phyloP scores from a whole-genome alignment of 139 green algal species.

The Chlamydomonas applanata region DNA sequence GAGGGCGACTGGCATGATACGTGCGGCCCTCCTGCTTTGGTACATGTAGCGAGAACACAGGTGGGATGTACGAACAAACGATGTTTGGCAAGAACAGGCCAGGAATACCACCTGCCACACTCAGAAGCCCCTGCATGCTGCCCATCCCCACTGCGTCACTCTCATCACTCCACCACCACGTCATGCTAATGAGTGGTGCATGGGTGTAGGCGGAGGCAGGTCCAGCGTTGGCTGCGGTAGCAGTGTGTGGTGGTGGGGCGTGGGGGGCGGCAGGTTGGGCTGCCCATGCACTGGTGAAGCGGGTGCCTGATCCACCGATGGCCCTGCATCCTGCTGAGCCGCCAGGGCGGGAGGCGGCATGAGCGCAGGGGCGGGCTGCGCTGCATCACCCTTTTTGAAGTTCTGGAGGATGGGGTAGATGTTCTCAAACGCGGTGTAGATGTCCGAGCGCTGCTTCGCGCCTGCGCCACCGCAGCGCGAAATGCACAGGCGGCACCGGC shows the following conservation, averaged over 20 bases:
- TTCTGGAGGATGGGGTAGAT: slow-evolving; percentile 95
- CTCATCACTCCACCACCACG: too few relatives aligned
- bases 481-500: too few relatives aligned
- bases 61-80: too few relatives aligned
- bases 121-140: too few relatives aligned
- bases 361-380: slow-evolving; percentile 19
- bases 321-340: background rate
- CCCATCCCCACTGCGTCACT: too few relatives aligned
- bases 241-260: slow-evolving; percentile 12
- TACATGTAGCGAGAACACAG: too few relatives aligned
- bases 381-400: slow-evolving; percentile 81
- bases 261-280: slow-evolving; percentile 12
- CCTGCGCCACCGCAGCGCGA: slow-evolving; percentile 45
- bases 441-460: slow-evolving; percentile 91
- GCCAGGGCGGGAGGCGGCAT: slow-evolving; percentile 5
- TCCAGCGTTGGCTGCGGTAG: background rate
- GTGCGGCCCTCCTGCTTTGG: too few relatives aligned
- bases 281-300: background rate
- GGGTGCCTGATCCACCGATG: background rate
- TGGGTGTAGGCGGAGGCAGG: slow-evolving; percentile 30
- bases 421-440: slow-evolving; percentile 97
- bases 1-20: too few relatives aligned
- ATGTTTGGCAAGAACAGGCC: too few relatives aligned
- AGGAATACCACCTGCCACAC: too few relatives aligned
- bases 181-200: slow-evolving; percentile 10